Evolutionary conservation across 2,329 filamentous ascomycete genomes (phyloP).

Genomic region (Verticillium isaacii): DNA sequence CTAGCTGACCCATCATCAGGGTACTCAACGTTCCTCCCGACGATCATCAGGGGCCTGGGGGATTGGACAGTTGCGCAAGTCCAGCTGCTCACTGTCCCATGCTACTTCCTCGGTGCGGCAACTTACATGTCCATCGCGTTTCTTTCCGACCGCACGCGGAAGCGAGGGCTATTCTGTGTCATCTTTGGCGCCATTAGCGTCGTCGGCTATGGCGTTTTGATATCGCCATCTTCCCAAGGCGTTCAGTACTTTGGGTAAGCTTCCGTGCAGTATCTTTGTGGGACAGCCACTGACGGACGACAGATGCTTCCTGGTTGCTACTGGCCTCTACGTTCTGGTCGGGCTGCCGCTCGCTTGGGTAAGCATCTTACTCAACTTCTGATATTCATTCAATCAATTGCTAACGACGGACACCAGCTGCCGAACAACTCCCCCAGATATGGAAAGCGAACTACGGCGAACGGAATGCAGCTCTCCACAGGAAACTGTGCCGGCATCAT

Average conservation of each 20-base stretch:
- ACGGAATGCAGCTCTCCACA: slow-evolving; percentile 57
- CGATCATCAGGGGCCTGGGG: slow-evolving; percentile 57
- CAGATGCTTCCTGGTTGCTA: slow-evolving; percentile 66
- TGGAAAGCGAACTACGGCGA: slow-evolving; percentile 58
- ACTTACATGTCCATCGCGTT: slow-evolving; percentile 63
- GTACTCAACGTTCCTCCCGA: slow-evolving; percentile 59
- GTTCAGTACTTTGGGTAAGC: slow-evolving; percentile 31
- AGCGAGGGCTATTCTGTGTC: slow-evolving; percentile 47
- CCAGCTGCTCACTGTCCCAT: slow-evolving; percentile 61
- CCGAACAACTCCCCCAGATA: slow-evolving; percentile 64
- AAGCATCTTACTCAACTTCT: slow-evolving; percentile 9
- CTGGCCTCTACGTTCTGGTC: slow-evolving; percentile 62
- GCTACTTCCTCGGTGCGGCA: slow-evolving; percentile 60
- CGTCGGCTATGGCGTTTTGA: slow-evolving; percentile 53
- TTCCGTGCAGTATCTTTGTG: neutral
- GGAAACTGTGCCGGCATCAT: slow-evolving; percentile 61
- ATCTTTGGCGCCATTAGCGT: slow-evolving; percentile 48
- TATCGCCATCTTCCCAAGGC: slow-evolving; percentile 41
- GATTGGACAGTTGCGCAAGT: slow-evolving; percentile 46
- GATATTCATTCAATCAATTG: slow-evolving; percentile 1
- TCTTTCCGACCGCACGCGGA: slow-evolving; percentile 60
- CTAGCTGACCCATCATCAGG: slow-evolving; percentile 22
- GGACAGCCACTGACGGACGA: neutral
- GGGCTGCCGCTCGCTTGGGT: slow-evolving; percentile 53
- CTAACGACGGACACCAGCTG: slow-evolving; percentile 67